Conservation (phyloP, 805 yeast genomes). For the Sugiyamaella smithiae region DNA sequence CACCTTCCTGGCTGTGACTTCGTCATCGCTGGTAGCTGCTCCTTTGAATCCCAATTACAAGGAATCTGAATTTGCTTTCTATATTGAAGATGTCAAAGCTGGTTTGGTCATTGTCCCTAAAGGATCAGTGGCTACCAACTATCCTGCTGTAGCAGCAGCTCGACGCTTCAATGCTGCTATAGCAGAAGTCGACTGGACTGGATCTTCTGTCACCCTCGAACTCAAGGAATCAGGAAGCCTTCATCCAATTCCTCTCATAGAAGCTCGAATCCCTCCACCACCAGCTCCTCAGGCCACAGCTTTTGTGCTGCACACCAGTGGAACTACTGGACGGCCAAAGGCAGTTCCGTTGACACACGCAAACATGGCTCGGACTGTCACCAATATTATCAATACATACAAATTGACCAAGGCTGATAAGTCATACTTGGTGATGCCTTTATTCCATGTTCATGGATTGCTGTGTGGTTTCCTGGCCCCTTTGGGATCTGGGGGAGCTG, state of each 20-base stretch:
- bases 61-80: slow-evolving; percentile 60
- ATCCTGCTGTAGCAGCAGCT: slow-evolving; percentile 53
- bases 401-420: slow-evolving; percentile 47
- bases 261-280: slow-evolving; percentile 12
- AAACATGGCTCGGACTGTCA: slow-evolving; percentile 58
- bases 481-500: slow-evolving; percentile 56
- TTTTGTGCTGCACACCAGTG: slow-evolving; percentile 66
- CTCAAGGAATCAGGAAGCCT: slow-evolving; percentile 30
- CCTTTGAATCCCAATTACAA: slow-evolving; percentile 67
- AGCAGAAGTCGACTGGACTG: slow-evolving; percentile 50
- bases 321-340: slow-evolving; percentile 75
- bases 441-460: slow-evolving; percentile 75
- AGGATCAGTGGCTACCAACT: slow-evolving; percentile 41
- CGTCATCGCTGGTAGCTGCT: slow-evolving; percentile 58
- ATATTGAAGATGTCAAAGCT: slow-evolving; percentile 58
- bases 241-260: slow-evolving; percentile 8
- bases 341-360: slow-evolving; percentile 69
- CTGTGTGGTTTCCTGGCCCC: slow-evolving; percentile 65
- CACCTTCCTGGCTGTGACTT: slow-evolving; percentile 55
- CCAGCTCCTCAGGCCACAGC: slow-evolving; percentile 54
- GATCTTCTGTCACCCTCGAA: slow-evolving; percentile 41
- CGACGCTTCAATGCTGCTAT: slow-evolving; percentile 45
- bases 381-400: slow-evolving; percentile 59
- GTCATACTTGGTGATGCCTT: slow-evolving; percentile 69
- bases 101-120: slow-evolving; percentile 56